phyloP scores from a whole-genome alignment of 2,329 filamentous ascomycete species.

The Fusarium marasasianum region DNA sequence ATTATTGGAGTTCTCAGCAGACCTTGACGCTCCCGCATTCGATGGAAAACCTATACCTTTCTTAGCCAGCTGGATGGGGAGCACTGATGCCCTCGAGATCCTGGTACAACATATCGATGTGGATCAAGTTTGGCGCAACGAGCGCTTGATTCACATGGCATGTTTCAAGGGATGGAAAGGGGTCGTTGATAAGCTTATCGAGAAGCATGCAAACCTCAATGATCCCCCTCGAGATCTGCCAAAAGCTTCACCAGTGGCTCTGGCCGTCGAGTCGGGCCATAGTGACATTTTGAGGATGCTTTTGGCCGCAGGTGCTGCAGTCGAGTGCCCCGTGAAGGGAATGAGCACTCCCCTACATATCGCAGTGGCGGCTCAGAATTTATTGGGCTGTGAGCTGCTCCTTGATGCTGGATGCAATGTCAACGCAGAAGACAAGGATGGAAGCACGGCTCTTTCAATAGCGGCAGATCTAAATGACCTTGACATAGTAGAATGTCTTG shows the following conservation, averaged over 20 bases:
- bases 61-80: slow-evolving; percentile 14
- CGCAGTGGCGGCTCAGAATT: slow-evolving; percentile 8
- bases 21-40: slow-evolving; percentile 9
- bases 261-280: slow-evolving; percentile 15
- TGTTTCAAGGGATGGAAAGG: slow-evolving; percentile 21
- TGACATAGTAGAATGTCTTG: slow-evolving; percentile 18
- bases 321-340: slow-evolving; percentile 5
- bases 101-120: slow-evolving; percentile 23
- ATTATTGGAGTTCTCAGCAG: slow-evolving; percentile 15
- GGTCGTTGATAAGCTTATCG: slow-evolving; percentile 27
- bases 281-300: slow-evolving; percentile 13
- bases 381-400: slow-evolving; percentile 14
- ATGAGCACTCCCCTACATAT: slow-evolving; percentile 22
- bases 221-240: slow-evolving; percentile 14
- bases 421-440: slow-evolving; percentile 2
- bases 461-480: slow-evolving; percentile 8
- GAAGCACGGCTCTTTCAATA: slow-evolving; percentile 17
- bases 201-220: slow-evolving; percentile 20
- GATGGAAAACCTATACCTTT: slow-evolving; percentile 21
- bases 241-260: slow-evolving; percentile 25
- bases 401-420: slow-evolving; percentile 25
- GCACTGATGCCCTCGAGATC: slow-evolving; percentile 14
- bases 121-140: slow-evolving; percentile 11
- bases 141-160: slow-evolving; percentile 25
- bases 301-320: slow-evolving; percentile 18